Conservation (phyloP, 2,329 filamentous ascomycete species). For the Juglanconis sp. region DNA sequence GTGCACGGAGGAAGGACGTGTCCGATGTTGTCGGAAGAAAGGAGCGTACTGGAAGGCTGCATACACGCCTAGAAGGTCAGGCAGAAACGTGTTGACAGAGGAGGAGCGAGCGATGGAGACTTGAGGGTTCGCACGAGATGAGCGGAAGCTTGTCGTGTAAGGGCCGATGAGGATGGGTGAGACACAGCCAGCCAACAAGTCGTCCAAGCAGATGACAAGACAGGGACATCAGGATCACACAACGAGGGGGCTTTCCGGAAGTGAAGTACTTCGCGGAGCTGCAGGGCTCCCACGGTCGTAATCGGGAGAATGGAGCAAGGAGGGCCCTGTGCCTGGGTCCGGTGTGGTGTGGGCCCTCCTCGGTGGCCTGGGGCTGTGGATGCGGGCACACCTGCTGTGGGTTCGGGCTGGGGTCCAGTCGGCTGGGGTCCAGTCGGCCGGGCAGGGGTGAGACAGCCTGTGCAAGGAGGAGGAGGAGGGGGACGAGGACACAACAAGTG, state of each 20-base stretch:
- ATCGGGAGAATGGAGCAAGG: slow-evolving; percentile 16
- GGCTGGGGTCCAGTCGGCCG: slow-evolving; percentile 17
- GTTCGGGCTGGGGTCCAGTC: not conserved
- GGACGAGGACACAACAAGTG: not conserved
- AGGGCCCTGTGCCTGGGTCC: slow-evolving; percentile 8
- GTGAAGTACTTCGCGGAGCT: slow-evolving; percentile 18
- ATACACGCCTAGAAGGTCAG: not conserved
- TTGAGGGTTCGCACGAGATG: slow-evolving; percentile 7
- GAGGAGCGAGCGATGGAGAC: slow-evolving; percentile 3
- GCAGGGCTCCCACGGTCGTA: slow-evolving; percentile 14
- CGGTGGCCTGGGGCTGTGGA: slow-evolving; percentile 5
- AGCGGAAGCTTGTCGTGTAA: slow-evolving; percentile 1
- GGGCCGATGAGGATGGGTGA: slow-evolving; percentile 9
- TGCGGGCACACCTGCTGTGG: slow-evolving; percentile 7
- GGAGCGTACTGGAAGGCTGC: not conserved
- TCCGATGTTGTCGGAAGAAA: not conserved
- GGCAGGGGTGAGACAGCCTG: slow-evolving; percentile 19
- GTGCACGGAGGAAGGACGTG: not conserved
- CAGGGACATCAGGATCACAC: slow-evolving; percentile 12
- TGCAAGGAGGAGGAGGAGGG: slow-evolving; percentile 15
- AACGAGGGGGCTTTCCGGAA: slow-evolving; percentile 14
- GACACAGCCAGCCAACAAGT: slow-evolving; percentile 16
- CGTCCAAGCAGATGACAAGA: slow-evolving; percentile 15
- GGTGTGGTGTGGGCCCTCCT: slow-evolving; percentile 6
- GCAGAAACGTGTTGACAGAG: slow-evolving; percentile 1